A percentile compares a stretch with the other conserved stretches of the same genome.
phyloP scores from a whole-genome alignment of 257 asterid genomes.

The Handroanthus guayacan region DNA sequence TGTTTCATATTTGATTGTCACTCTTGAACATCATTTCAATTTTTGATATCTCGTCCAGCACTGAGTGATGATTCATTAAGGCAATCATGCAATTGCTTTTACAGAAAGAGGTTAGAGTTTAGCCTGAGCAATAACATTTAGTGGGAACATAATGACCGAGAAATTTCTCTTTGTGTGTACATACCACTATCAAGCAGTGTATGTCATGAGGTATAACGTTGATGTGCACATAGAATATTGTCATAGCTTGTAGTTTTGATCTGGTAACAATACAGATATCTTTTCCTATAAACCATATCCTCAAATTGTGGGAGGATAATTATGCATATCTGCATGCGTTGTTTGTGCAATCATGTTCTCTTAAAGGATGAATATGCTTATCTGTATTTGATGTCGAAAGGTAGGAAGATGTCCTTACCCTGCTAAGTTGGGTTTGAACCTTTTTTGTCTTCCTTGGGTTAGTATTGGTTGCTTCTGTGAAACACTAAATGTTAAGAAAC shows the following conservation, averaged over 20 bases:
- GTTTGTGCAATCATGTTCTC: not conserved
- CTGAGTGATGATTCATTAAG: not conserved
- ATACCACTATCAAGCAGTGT: not conserved
- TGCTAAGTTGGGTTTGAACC: not conserved
- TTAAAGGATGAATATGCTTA: not conserved
- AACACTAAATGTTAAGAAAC: slow-evolving; percentile 14
- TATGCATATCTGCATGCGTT: not conserved
- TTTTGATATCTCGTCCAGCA: not conserved
- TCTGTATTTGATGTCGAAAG: slow-evolving; percentile 14
- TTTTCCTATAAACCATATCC: not conserved
- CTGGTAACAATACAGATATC: not conserved
- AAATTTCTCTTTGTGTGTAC: not conserved
- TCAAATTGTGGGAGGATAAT: not conserved
- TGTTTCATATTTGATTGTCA: not conserved
- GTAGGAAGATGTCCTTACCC: slow-evolving; percentile 16
- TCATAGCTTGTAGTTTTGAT: not conserved
- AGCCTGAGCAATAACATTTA: slow-evolving; percentile 6
- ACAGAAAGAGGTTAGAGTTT: not conserved
- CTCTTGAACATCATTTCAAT: slow-evolving; percentile 8
- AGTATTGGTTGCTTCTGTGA: slow-evolving; percentile 14
- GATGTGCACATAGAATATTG: not conserved
- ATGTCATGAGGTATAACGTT: slow-evolving; percentile 4
- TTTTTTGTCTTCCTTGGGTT: not conserved
- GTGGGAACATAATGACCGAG: not conserved
- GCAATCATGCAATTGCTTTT: not conserved